Conservation (phyloP, 306 rosid species). For the Dryas drummondii region DNA sequence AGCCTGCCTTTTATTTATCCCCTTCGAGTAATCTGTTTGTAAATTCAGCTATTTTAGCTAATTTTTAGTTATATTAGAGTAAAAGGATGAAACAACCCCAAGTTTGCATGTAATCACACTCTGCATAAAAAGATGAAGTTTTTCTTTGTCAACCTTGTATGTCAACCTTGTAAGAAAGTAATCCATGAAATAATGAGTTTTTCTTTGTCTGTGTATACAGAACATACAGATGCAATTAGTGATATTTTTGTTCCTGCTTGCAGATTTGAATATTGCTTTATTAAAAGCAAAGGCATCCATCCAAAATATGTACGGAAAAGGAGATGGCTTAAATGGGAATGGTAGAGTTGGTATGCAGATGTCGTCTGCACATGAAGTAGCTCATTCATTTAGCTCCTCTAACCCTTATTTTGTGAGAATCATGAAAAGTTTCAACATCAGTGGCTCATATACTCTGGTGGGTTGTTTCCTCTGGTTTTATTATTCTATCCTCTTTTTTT, state of each 20-base stretch:
- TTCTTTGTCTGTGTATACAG: background rate
- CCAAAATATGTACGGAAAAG: slow-evolving; percentile 49
- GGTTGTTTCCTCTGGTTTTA: slow-evolving; percentile 36
- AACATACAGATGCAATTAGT: background rate
- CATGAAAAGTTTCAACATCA: slow-evolving; percentile 88
- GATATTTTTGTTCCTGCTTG: slow-evolving; percentile 24
- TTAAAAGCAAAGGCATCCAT: slow-evolving; percentile 45
- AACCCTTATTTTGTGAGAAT: slow-evolving; percentile 77
- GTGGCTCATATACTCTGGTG: slow-evolving; percentile 91
- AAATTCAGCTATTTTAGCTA: background rate
- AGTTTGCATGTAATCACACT: slow-evolving; percentile 13
- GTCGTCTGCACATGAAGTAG: slow-evolving; percentile 54
- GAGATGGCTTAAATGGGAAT: slow-evolving; percentile 35
- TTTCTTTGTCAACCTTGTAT: too few relatives aligned
- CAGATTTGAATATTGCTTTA: slow-evolving; percentile 36
- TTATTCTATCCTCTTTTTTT: background rate
- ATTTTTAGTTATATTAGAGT: slow-evolving; percentile 16
- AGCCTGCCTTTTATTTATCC: background rate
- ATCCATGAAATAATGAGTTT: background rate
- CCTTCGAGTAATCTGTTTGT: slow-evolving; percentile 3
- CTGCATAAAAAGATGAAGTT: slow-evolving; percentile 5
- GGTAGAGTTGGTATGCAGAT: slow-evolving; percentile 49
- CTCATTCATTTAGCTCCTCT: slow-evolving; percentile 67
- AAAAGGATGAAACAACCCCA: background rate
- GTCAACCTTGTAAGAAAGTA: slow-evolving; percentile 19